Evolutionary conservation across 495 filamentous ascomycete genomes (phyloP).

Genomic region (Penicillium simplicissimum): DNA sequence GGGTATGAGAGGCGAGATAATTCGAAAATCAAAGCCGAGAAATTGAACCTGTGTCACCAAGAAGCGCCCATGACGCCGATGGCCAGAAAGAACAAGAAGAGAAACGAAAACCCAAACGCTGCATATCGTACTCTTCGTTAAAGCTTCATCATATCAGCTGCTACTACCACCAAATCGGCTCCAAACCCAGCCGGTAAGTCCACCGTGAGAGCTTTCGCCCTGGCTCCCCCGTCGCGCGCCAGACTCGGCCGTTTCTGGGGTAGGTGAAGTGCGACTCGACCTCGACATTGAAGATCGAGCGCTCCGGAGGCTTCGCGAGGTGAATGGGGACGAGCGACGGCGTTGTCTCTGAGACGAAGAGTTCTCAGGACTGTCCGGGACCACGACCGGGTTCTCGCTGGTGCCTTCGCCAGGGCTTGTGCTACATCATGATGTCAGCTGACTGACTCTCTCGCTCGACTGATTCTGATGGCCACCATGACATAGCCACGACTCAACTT

Average conservation of each 20-base stretch:
- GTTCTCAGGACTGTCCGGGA: slow-evolving; percentile 31
- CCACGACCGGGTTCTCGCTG: slow-evolving; percentile 33
- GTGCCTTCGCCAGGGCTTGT: slow-evolving; percentile 29
- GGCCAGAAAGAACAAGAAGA: not conserved
- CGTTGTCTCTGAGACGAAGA: slow-evolving; percentile 13
- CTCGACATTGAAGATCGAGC: slow-evolving; percentile 24
- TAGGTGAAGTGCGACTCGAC: slow-evolving; percentile 8
- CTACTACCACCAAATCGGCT: slow-evolving; percentile 39
- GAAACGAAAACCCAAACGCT: not conserved
- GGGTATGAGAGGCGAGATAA: not conserved
- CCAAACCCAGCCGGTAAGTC: slow-evolving; percentile 40
- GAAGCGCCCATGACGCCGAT: not conserved
- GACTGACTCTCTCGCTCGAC: slow-evolving; percentile 68
- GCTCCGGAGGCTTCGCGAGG: slow-evolving; percentile 14
- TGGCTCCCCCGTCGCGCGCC: slow-evolving; percentile 14
- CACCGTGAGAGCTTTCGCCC: slow-evolving; percentile 26
- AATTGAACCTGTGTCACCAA: slow-evolving; percentile 1
- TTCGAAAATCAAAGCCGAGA: not conserved
- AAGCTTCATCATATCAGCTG: slow-evolving; percentile 5
- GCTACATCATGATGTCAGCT: slow-evolving; percentile 21
- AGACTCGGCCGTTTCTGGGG: slow-evolving; percentile 12
- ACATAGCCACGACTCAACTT: slow-evolving; percentile 19
- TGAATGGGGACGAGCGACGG: slow-evolving; percentile 24
- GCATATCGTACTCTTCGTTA: slow-evolving; percentile 7
- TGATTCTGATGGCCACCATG: slow-evolving; percentile 47